Base-by-base conservation (phyloP, 2,329 filamentous ascomycete species). In the Teratosphaeria gauchensis region DNA sequence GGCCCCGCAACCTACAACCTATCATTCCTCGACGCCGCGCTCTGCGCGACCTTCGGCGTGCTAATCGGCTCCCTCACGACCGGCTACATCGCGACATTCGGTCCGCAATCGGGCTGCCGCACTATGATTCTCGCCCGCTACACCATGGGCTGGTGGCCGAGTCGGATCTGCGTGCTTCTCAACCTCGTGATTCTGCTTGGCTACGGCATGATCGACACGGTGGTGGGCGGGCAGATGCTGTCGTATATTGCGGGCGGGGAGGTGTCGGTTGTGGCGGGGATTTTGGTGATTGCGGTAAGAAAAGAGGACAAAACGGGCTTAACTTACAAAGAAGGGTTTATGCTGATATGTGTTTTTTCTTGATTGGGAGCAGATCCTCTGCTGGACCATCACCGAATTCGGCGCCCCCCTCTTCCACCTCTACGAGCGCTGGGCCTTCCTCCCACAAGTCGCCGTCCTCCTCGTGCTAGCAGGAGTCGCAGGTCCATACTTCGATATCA, bases 361-460 rank as follows among this genome's bases (percentile, higher is more conserved):
- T 6, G 59, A 59, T 14, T 51, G 53, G 14, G 9, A 28, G 3
- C 42, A 63, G 59, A 35, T 64, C 8, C 57, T 64, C 19, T 59
- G 56, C 38, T 64, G 55, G 52, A 30, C 56, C 30, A 56, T 64
- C 14, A 61, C 62, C 1, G 59, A 61, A 5, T 87, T 88, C 67
- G 86, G 86, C 0, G 87, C 88, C 67, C 79, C 78, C 57, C 74
- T 84, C 53, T 87, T 89, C 69, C 85, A 88, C 66, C 77, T 80
- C 57, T 89, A 88, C 69, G 85, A 88, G 73, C 79, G 85, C 68
- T 86, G 81, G 66, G 83, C 84, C 1, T 87, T 84, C 78, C 72
- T 87, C 0, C 84, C 85, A 0, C 83, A 86, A 65, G 67, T 85
- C 0, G 74, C 85, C 3, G 80, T 85, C 2, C 71, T 86, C 3